Base-by-base conservation (phyloP, 345 rosid species). In the Nasturtium officinale region DNA sequence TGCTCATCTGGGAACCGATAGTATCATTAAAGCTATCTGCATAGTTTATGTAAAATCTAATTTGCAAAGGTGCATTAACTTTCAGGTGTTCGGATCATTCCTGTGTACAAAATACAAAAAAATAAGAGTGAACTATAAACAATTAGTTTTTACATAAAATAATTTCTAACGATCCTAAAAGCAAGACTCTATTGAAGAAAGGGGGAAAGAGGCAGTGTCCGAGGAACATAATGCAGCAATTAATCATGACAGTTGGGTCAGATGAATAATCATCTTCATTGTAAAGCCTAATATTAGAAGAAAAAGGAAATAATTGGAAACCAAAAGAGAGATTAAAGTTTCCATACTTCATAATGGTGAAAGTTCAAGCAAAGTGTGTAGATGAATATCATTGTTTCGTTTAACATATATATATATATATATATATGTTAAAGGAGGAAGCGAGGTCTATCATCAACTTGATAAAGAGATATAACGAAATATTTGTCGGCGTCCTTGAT, bases 401-500 rank as follows among this genome's bases (percentile, higher is more conserved):
- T 23, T n/a, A n/a, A n/a, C n/a, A n/a, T n/a, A n/a, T n/a, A n/a
- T n/a, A n/a, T n/a, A n/a, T n/a, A n/a, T n/a, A n/a, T n/a, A n/a
- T n/a, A n/a, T n/a, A n/a, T n/a, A n/a, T n/a, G 25, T 12, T 7
- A 33, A 30, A 55, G 37, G 58, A 56, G 4, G 50, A 73, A 30
- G 52, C 10, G 10, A 50, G n/a, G 42, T 53, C 52, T 57, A 75
- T 66, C 17, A 61, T 43, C 68, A 67, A 51, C 43, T 75, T 68
- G 74, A 16, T 53, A 42, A 75, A 42, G 20, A 67, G 62, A 45
- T 61, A 61, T 9, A 69, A 23, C 33, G 7, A 75, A 61, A 17
- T 42, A 68, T 68, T 61, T 76, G 79, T 76, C 58, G 57, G 35
- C 59, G 63, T 68, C 74, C 50, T 51, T 60, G 28, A 52, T 67